Conservation (phyloP, 495 filamentous ascomycete species). For the Alectoria sarmentosa region DNA sequence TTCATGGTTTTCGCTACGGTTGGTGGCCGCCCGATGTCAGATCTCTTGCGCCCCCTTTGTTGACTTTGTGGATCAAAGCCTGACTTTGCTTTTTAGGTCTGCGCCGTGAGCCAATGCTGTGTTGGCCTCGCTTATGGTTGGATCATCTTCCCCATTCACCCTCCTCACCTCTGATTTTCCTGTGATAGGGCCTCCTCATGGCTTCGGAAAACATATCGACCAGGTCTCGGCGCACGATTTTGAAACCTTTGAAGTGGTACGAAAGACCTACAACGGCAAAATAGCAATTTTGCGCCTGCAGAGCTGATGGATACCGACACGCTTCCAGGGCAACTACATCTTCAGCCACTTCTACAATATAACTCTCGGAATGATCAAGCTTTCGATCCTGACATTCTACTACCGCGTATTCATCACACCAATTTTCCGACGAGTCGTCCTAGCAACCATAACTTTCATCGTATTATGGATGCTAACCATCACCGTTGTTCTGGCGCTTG, state of each 20-base stretch:
- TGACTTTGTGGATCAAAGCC: neutral
- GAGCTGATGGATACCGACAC: neutral
- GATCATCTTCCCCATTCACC: neutral
- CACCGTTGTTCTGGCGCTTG: slow-evolving; percentile 23
- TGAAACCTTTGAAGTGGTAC: slow-evolving; percentile 22
- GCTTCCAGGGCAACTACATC: slow-evolving; percentile 7
- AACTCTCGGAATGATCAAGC: slow-evolving; percentile 29
- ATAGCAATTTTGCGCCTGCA: neutral
- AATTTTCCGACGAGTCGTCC: slow-evolving; percentile 22
- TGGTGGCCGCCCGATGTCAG: neutral
- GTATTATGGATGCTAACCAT: slow-evolving; percentile 16
- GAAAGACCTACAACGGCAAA: neutral
- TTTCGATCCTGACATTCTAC: slow-evolving; percentile 32
- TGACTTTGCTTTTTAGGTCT: neutral
- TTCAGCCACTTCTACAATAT: slow-evolving; percentile 14
- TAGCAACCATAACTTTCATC: slow-evolving; percentile 22
- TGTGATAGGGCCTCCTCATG: slow-evolving; percentile 24
- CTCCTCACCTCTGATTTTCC: neutral
- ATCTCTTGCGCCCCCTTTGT: neutral
- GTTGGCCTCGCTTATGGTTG: slow-evolving; percentile 1
- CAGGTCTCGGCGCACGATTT: slow-evolving; percentile 17
- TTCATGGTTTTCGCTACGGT: slow-evolving; percentile 8
- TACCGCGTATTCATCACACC: slow-evolving; percentile 30
- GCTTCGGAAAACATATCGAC: slow-evolving; percentile 23
- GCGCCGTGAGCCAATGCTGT: slow-evolving; percentile 2